These are phyloP conservation scores for Monosporascus sp. DNA, from an alignment of 2,329 filamentous ascomycete genomes.

Conservation along the genomic window DNA sequence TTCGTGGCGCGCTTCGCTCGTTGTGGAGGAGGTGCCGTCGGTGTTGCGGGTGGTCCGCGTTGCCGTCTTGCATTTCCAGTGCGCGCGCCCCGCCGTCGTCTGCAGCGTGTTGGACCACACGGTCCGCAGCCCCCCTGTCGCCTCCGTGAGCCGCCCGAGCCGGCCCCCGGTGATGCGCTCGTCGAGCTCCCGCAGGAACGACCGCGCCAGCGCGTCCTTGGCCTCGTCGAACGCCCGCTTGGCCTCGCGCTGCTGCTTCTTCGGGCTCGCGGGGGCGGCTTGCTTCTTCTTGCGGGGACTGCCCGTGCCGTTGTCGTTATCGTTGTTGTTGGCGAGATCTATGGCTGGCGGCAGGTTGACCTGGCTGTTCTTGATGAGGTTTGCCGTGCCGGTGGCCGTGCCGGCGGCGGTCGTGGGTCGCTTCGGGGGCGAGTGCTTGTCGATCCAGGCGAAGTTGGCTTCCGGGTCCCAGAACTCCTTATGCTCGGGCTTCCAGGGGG, in stretches of 20 bases:
- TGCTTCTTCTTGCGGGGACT: constrained; percentile 9
- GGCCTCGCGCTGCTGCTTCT: constrained; percentile 30
- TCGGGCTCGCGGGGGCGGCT: constrained; percentile 18
- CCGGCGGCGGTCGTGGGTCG: constrained; percentile 4
- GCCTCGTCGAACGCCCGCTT: constrained; percentile 57
- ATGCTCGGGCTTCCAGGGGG: constrained; percentile 26
- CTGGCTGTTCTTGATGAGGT: background rate
- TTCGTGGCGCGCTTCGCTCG: constrained; percentile 48
- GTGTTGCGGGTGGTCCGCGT: constrained; percentile 25
- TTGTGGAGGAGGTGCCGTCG: constrained; percentile 19
- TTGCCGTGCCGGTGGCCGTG: constrained; percentile 3
- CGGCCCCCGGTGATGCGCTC: constrained; percentile 53
- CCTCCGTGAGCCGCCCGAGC: constrained; percentile 51
- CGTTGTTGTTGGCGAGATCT: background rate
- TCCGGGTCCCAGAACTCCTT: constrained; percentile 30
- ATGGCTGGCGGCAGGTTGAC: background rate
- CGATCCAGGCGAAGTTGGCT: constrained; percentile 28
- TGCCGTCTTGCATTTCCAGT: constrained; percentile 60
- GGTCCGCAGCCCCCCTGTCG: constrained; percentile 66
- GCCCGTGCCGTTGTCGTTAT: background rate
- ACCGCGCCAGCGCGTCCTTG: constrained; percentile 58
- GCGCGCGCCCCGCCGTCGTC: constrained; percentile 71
- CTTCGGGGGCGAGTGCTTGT: constrained; percentile 27
- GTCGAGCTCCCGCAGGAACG: constrained; percentile 68
- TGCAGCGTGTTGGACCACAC: constrained; percentile 75